These are phyloP conservation scores for Colletotrichum endophyticum DNA, from an alignment of 2,329 filamentous ascomycete genomes.

Conservation along the genomic window DNA sequence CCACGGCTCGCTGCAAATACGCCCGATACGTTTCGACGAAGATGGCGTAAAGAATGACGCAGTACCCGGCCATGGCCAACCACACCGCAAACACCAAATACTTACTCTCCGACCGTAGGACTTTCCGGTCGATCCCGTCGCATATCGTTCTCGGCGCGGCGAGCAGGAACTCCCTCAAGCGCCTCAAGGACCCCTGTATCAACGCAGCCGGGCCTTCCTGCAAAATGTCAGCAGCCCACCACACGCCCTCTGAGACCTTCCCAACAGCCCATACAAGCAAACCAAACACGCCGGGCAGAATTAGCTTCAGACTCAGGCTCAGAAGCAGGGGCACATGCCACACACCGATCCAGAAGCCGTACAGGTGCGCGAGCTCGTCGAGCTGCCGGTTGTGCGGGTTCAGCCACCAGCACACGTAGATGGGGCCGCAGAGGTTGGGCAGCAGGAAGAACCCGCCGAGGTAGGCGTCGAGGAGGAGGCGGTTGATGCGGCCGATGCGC, in stretches of 20 bases:
- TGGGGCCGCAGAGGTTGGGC: slow-evolving; percentile 1
- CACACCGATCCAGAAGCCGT: slow-evolving; percentile 6
- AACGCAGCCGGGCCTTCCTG: neutral
- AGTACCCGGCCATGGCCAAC: slow-evolving; percentile 8
- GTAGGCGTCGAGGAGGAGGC: neutral
- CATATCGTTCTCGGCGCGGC: neutral
- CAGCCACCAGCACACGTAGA: neutral
- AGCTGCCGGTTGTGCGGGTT: neutral
- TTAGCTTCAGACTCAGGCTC: neutral
- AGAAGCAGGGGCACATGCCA: neutral
- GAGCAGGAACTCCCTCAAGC: neutral
- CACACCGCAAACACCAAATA: slow-evolving; percentile 15
- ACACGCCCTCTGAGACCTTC: neutral
- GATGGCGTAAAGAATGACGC: slow-evolving; percentile 20
- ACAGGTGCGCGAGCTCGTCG: slow-evolving; percentile 2
- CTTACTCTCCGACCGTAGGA: neutral
- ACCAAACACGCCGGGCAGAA: neutral
- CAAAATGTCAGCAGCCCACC: neutral
- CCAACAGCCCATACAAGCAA: neutral
- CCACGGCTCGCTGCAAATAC: neutral
- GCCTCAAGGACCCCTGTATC: neutral
- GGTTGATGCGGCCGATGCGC: neutral
- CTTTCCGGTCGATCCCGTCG: neutral
- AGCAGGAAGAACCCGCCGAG: slow-evolving; percentile 4
- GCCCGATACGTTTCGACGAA: neutral